Conservation (phyloP, 2,329 filamentous ascomycete species). For the Colletotrichum sp. region DNA sequence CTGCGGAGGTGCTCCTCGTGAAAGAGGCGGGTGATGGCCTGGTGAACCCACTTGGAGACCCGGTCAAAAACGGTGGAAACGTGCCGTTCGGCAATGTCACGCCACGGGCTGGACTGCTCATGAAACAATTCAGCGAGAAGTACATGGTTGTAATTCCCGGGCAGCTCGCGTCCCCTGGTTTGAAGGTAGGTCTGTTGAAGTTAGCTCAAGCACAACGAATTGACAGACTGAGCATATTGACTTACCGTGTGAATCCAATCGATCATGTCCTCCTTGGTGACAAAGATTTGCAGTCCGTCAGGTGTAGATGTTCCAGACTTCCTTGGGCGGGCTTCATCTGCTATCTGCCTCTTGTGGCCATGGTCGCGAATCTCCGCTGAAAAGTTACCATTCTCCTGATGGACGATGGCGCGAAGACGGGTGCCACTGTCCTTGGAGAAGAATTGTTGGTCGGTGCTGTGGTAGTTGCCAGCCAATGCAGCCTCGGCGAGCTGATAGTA, state of each 20-base stretch:
- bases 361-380: constrained; percentile 41
- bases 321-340: background rate
- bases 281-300: constrained; percentile 19
- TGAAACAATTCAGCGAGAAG: constrained; percentile 64
- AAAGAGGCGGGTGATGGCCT: background rate
- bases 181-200: background rate
- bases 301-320: background rate
- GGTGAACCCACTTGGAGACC: background rate
- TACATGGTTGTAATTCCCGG: constrained; percentile 64
- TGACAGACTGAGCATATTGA: constrained; percentile 21
- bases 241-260: background rate
- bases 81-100: background rate
- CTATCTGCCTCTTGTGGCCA: constrained; percentile 46
- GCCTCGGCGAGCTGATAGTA: constrained; percentile 50
- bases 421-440: constrained; percentile 49
- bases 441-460: constrained; percentile 43
- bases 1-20: background rate
- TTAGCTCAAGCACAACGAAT: rapidly evolving
- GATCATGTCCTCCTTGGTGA: background rate
- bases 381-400: constrained; percentile 55
- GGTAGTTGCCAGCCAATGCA: constrained; percentile 57
- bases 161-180: constrained; percentile 52
- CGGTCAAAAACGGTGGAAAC: background rate
- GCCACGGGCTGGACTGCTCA: constrained; percentile 63
- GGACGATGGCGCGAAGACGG: constrained; percentile 59